These are phyloP conservation scores for Mycocentrospora acerina DNA, from an alignment of 2,329 filamentous ascomycete species.

Conservation along the genomic window DNA sequence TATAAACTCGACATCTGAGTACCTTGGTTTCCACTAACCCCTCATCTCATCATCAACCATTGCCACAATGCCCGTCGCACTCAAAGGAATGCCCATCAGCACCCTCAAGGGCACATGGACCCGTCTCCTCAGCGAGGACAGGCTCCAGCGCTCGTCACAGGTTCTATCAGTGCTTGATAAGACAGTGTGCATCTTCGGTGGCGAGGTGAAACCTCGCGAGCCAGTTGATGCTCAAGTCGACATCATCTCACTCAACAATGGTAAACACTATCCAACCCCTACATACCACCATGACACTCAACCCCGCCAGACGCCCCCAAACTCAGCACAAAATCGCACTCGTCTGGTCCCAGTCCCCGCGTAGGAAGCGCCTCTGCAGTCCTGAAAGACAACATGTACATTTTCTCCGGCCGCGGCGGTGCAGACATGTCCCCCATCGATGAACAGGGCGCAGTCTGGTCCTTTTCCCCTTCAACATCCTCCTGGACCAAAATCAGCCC, in stretches of 20 bases:
- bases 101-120: slow-evolving; percentile 41
- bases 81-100: slow-evolving; percentile 18
- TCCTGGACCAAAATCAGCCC: slow-evolving; percentile 68
- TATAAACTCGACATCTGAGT: too few species aligned
- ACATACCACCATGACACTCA: slow-evolving; percentile 21
- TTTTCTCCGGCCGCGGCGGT: slow-evolving; percentile 79
- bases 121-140: slow-evolving; percentile 34
- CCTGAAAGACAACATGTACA: slow-evolving; percentile 70
- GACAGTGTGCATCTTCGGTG: slow-evolving; percentile 73
- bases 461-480: slow-evolving; percentile 66
- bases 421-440: slow-evolving; percentile 69
- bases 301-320: slow-evolving; percentile 47
- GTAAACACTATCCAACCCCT: slow-evolving; percentile 12
- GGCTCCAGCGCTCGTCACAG: slow-evolving; percentile 73
- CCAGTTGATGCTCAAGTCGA: slow-evolving; percentile 75
- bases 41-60: not conserved
- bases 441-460: slow-evolving; percentile 74
- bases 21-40: not conserved
- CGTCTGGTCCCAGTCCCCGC: slow-evolving; percentile 62
- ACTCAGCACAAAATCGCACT: slow-evolving; percentile 24
- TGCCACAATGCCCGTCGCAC: slow-evolving; percentile 23
- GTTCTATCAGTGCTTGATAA: slow-evolving; percentile 62
- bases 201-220: slow-evolving; percentile 66
- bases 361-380: slow-evolving; percentile 72
- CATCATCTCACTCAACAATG: slow-evolving; percentile 54